These are phyloP conservation scores for Exophiala oligosperma DNA, from an alignment of 2,329 filamentous ascomycete genomes.

Conservation along the genomic window DNA sequence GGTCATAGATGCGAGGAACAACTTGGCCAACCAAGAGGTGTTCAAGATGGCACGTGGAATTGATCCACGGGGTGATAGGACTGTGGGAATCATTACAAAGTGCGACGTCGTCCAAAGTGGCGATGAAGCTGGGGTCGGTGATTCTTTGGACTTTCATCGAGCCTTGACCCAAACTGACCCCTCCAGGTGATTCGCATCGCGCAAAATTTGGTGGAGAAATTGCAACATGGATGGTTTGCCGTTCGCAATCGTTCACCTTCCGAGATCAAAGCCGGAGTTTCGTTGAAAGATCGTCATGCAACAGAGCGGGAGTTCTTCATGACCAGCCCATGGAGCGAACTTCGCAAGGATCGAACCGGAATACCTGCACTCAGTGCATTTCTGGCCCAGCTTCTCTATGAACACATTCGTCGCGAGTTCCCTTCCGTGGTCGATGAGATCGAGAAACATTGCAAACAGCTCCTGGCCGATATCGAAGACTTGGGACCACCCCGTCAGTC, in stretches of 20 bases:
- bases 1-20: constrained; percentile 46
- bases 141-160: neutral
- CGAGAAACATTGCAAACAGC: constrained; percentile 33
- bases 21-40: constrained; percentile 44
- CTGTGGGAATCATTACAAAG: constrained; percentile 51
- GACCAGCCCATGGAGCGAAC: constrained; percentile 37
- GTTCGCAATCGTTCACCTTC: constrained; percentile 32
- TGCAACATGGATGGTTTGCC: constrained; percentile 33
- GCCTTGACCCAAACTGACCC: neutral
- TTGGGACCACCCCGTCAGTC: constrained; percentile 38
- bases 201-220: constrained; percentile 18
- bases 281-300: constrained; percentile 25
- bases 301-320: constrained; percentile 40
- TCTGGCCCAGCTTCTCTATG: constrained; percentile 40
- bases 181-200: constrained; percentile 7
- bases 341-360: constrained; percentile 42
- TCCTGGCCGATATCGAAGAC: constrained; percentile 30
- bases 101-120: constrained; percentile 40
- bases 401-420: constrained; percentile 47
- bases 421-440: constrained; percentile 45
- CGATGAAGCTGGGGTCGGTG: constrained; percentile 29
- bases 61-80: constrained; percentile 38
- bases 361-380: constrained; percentile 37
- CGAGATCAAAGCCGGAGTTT: constrained; percentile 27
- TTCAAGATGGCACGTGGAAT: constrained; percentile 37